Base-by-base conservation (phyloP, 352 stramenopile species). In the Phytophthora macrochlamydospora region DNA sequence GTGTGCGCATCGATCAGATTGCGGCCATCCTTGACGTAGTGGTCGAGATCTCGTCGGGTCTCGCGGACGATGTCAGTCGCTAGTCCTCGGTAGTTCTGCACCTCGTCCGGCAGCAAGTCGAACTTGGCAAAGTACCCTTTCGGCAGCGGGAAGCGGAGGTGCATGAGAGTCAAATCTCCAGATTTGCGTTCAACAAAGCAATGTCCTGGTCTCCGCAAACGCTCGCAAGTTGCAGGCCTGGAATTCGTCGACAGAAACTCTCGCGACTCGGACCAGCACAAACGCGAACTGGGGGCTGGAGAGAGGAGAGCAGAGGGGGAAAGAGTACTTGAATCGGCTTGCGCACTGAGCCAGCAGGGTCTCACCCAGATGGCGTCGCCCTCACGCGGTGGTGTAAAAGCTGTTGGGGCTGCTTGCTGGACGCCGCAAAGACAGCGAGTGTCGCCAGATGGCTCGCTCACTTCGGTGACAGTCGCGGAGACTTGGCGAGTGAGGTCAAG, bases 71-170 rank as follows among this genome's bases (percentile, higher is more conserved):
- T 83, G n/a, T 86, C 81, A 45, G 60, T 83, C 59, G 83, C 81
- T n/a, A 85, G 71, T 28, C 68, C 46, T 44, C 80, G 76, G 60
- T 85, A 87, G 37, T 59, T 70, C 48, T 87, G 79, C 59, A 57
- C 72, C 67, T 92, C 81, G 43, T 80, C 64, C 7, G 79, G 66
- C 42, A 79, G 69, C 59, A 92, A 75, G 56, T 92, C 81, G 59
- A 92, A 89, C 67, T 80, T 82, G 69, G 81, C 79, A 61, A 92
- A 92, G 70, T 89, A 90, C n/a, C 76, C 78, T 38, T 68, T 59
- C 9, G 83, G 83, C 28, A 92, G 59, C 18, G 83, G 83, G 73
- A 92, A 92, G 42, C 81, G 82, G 59, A 90, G 83, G 38, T 88
- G 81, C 83, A 92, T 91, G 54, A 24, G 18, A 24, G 18, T 24